phyloP scores from a whole-genome alignment of 768 basidiomycete species.

The Mycena vitilis region DNA sequence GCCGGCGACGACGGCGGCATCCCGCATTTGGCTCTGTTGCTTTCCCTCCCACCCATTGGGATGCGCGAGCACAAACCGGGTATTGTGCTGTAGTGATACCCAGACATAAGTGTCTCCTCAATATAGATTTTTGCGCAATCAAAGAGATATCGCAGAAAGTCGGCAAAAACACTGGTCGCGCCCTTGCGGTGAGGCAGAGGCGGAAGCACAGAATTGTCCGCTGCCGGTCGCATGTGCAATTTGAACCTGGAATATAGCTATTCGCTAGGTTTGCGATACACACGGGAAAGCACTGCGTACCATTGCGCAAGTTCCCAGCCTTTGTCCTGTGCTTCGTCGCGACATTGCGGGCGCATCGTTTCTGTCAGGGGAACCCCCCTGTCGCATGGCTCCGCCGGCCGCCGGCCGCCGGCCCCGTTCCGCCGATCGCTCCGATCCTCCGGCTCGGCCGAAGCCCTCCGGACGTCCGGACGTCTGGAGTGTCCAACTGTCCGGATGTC shows the following conservation, averaged over 20 bases:
- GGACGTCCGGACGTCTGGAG: too few relatives aligned
- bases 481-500: too few relatives aligned
- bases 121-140: not conserved
- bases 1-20: constrained; percentile 63
- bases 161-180: not conserved
- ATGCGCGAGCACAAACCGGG: constrained; percentile 52
- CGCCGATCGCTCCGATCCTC: too few relatives aligned
- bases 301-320: constrained; percentile 23
- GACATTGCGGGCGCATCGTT: constrained; percentile 10
- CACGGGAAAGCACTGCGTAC: not conserved
- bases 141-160: not conserved
- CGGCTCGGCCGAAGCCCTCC: too few relatives aligned
- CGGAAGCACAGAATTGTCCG: constrained; percentile 38
- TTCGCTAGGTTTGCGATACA: not conserved
- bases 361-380: too few relatives aligned
- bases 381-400: too few relatives aligned
- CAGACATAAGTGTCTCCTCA: constrained; percentile 35
- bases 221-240: constrained; percentile 52
- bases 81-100: constrained; percentile 46
- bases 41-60: constrained; percentile 75
- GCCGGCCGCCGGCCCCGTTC: too few relatives aligned
- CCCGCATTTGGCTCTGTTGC: constrained; percentile 68
- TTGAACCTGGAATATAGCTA: constrained; percentile 51
- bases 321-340: constrained; percentile 20
- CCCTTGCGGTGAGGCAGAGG: not conserved